Evolutionary conservation across 2,329 filamentous ascomycete species (phyloP), one percentile per base, ranked within the genome.

Genomic region (Beauveria caledonica): DNA sequence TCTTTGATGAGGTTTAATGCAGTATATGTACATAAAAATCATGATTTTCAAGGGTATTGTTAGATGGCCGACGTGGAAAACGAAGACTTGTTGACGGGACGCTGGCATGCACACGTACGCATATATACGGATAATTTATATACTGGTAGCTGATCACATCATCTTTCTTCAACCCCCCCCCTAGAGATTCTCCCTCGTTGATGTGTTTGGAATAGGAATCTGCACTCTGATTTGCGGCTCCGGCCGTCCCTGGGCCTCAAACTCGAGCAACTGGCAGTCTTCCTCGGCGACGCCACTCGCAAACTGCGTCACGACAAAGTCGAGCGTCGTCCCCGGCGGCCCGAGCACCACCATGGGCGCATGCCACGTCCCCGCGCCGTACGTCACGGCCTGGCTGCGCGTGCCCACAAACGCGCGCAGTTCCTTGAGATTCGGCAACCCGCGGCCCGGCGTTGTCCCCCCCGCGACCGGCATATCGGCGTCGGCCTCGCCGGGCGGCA

Each of bases 271-370:
- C 77, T 99, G 91, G 68, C 91, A 96, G 74, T 99, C 94, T 75
- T 97, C 93, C 1, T 81, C 76, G 0, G 76, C 83, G 13, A 94
- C 87, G 2, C 89, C 92, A 73, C 95, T 97, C 39, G 86, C 86
- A 76, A 89, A 94, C 76, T 97, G 93, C 65, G 89, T 83, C 2
- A 97, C 93, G 5, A 96, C 83, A 72, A 97, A 97, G 70, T 94
- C 90, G 52, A 97, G 78, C 21, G 86, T 80, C 27, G 77, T 75
- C 2, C 75, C 78, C 2, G 68, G 60, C 2, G 70, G 64, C 0
- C 92, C 92, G 53, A 97, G 74, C 17, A 90, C 92, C 15, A 92
- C 89, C 93, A 99, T 97, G 0, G 94, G 94, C 63, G 93, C 92
- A 77, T 99, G 94, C 84, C 93, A 99, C 58, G 92, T 97, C 5